These are phyloP conservation scores for Dactylellina haptotyla DNA, from an alignment of 2,329 filamentous ascomycete genomes.

Conservation along the genomic window DNA sequence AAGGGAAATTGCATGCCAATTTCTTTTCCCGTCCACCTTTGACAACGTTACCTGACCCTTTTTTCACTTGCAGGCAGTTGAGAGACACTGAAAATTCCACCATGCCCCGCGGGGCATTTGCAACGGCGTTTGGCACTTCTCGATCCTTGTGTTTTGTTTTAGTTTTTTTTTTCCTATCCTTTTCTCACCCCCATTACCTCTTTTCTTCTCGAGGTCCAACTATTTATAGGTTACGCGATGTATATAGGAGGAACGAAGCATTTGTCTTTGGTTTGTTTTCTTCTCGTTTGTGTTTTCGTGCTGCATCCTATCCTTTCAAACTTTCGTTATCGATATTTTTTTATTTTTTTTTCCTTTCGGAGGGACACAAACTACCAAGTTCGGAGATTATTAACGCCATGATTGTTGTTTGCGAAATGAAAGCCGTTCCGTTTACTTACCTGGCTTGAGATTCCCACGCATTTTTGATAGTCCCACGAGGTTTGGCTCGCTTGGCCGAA, in stretches of 20 bases:
- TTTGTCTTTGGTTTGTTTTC: background rate
- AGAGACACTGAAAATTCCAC: constrained; percentile 25
- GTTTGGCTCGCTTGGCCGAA: constrained; percentile 15
- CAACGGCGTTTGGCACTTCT: constrained; percentile 27
- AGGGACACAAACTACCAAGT: background rate
- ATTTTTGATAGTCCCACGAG: constrained; percentile 13
- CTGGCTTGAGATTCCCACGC: constrained; percentile 11
- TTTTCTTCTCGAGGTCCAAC: constrained; percentile 6
- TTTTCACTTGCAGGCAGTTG: background rate
- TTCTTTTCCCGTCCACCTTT: constrained; percentile 35
- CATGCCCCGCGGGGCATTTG: constrained; percentile 31
- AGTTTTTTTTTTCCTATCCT: background rate
- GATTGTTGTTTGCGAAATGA: constrained; percentile 36
- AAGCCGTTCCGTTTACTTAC: constrained; percentile 3
- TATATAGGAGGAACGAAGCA: constrained; percentile 9
- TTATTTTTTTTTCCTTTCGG: background rate
- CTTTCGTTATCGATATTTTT: background rate
- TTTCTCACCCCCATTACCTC: too few relatives aligned
- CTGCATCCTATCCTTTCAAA: background rate
- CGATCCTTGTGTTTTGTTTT: background rate
- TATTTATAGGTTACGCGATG: constrained; percentile 7
- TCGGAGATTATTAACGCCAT: constrained; percentile 48
- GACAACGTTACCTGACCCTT: constrained; percentile 21
- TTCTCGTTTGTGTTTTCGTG: background rate
- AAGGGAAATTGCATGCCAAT: constrained; percentile 55